Evolutionary conservation across 2,329 filamentous ascomycete genomes (phyloP), one percentile per base, ranked within the genome.

Genomic region (Coniochaeta sp.): DNA sequence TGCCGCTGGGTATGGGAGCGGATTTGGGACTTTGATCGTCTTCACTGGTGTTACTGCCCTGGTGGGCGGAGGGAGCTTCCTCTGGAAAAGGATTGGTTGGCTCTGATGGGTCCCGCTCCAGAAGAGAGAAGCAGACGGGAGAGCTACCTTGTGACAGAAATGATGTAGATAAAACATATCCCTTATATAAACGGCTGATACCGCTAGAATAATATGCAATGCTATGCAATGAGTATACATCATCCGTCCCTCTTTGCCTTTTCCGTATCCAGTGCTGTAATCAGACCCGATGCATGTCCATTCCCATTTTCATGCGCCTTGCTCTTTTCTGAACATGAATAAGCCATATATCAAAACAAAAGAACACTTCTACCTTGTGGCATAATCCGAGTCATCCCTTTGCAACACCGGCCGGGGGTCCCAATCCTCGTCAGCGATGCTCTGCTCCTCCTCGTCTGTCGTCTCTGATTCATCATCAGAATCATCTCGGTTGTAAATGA

Each of bases 401-500:
- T 73, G 64, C 56, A 76, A 63, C 4, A 74, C 58, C 17, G 78
- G 77, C 55, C 77, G 70, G 60, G 75, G 72, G 57, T 79, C 78
- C 72, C 75, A 78, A 8, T 73, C 71, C 17, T 73, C 70, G 17
- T 66, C 61, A 6, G 64, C 68, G 38, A 70, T 67, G 6, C 67
- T 64, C 3, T 66, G 65, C 3, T 70, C 69, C 0, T 65, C 65
- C 6, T 63, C 65, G 17, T 69, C 64, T 6, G 47, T 52, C 26
- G 47, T 52, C 14, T 36, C 33, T 3, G 54, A 57, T 17, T 34
- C 28, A 4, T n/a, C 17, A 16, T 64, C 63, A 6, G 71, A 68
- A 3, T 78, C 78, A 2, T 76, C 74, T 60, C 76, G 76, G 65
- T 80, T 82, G 73, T 98, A 98, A 69, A 96, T 73, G 71, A 96